Base-by-base conservation (phyloP, 441 rosid species). In the Lepidium campestre region DNA sequence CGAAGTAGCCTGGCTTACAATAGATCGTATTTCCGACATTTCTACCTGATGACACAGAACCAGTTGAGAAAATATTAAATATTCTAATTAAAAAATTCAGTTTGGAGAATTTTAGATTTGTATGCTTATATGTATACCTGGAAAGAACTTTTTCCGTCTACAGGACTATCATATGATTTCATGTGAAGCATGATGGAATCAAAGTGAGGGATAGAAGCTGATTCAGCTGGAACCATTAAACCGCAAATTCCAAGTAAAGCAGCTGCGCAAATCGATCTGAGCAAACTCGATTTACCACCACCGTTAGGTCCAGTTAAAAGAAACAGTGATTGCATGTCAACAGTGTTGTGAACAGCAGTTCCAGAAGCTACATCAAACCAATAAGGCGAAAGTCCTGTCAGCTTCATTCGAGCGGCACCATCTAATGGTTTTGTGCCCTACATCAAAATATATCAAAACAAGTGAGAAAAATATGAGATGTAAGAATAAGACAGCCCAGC, bases 81-180 rank as follows among this genome's bases (percentile, higher is more conserved):
- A 54, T 35, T n/a, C 10, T 17, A n/a, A 2, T 1, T 45, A 70
- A 40, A 70, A 10, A 22, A 49, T 23, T 9, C 52, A 36, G 42
- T 72, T 50, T 31, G 65, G 65, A 41, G 12, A 13, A 52, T 15
- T 25, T 3, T 13, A 8, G 22, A 52, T 10, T 45, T 12, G 25
- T 35, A 11, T 23, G 31, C 40, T 2, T 57, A 14, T 57, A 47
- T 50, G 23, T 35, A 32, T 70, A 91, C 97, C 98, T 94, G 99
- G 79, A 91, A 94, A 48, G 99, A 95, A 64, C 99, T 95, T 81
- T 95, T 95, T 7, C 95, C 95, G 68, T 95, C 99, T 41, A 86
- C 96, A 53, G 99, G 99, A 57, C 97, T 95, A 68, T 95, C 99
- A 66, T 91, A 91, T 31, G 99, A 91, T 83, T 95, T 95, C 98